Percentiles rank a stretch among this genome's conserved stretches.
Conservation (phyloP, 306 rosid genomes). For the Arachis stenosperma region DNA sequence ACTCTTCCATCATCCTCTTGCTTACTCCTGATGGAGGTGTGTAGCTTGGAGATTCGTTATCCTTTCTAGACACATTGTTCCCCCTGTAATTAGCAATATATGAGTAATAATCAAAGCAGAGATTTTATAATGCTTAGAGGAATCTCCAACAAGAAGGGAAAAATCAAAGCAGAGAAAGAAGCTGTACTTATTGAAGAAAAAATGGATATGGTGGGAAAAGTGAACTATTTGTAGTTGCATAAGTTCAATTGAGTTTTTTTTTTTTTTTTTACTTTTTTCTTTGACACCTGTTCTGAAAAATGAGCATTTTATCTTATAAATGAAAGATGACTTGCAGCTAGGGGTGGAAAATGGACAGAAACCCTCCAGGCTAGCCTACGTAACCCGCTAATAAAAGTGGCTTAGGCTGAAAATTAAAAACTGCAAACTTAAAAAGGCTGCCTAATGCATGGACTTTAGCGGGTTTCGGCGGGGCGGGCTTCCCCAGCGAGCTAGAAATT, state of each 20-base stretch:
- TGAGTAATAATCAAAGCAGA: not conserved
- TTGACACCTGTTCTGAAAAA: no score
- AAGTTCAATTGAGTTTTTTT: not conserved
- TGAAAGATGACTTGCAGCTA: no score
- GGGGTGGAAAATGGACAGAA: no score
- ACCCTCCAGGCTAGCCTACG: no score
- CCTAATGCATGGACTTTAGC: no score
- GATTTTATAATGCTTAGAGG: not conserved
- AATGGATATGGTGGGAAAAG: conserved; percentile 18
- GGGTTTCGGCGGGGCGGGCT: no score
- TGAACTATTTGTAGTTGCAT: conserved; percentile 13
- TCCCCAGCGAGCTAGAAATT: no score
- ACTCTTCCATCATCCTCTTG: conserved; percentile 88
- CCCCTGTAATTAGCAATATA: not conserved
- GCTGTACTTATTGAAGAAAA: conserved; percentile 11
- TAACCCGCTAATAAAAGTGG: no score
- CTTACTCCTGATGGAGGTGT: conserved; percentile 55
- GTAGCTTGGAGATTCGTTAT: conserved; percentile 34
- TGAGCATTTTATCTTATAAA: no score
- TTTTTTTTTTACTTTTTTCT: no score
- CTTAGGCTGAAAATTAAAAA: no score
- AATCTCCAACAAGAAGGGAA: not conserved
- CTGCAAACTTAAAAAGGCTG: no score
- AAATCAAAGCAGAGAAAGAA: not conserved
- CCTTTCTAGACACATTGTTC: conserved; percentile 1